A percentile compares a stretch with the other conserved stretches of the same genome.
Evolutionary conservation across 768 basidiomycete genomes (phyloP).

Genomic region (Tylopilus sp.): DNA sequence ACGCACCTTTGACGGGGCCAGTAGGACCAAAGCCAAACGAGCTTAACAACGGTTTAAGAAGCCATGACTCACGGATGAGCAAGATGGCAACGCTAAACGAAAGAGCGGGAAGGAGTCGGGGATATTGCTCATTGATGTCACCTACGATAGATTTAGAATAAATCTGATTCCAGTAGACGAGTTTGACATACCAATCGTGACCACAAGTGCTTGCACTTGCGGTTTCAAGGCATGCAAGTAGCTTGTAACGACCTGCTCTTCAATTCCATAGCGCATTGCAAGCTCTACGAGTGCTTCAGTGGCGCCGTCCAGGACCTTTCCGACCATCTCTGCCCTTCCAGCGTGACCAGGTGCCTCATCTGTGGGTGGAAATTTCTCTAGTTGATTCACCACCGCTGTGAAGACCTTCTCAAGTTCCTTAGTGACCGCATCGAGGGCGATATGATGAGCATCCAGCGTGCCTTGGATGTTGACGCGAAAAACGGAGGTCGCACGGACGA

Average conservation of each 20-base stretch:
- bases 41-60: too few species aligned
- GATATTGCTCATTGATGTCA: conserved; percentile 14
- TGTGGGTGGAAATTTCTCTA: not conserved
- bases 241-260: not conserved
- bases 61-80: too few species aligned
- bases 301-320: not conserved
- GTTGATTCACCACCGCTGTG: not conserved
- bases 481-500: not conserved
- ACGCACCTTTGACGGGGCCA: too few species aligned
- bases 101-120: too few species aligned
- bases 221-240: not conserved
- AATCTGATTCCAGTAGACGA: not conserved
- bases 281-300: not conserved
- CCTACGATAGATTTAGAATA: conserved; percentile 3
- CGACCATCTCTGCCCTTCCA: not conserved
- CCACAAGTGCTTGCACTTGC: not conserved
- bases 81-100: too few species aligned
- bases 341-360: not conserved
- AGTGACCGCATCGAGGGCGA: not conserved
- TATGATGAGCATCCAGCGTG: not conserved
- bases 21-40: too few species aligned
- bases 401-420: not conserved
- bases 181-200: conserved; percentile 8
- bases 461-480: not conserved
- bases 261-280: not conserved